These are phyloP conservation scores for Arabidopsis hybrid DNA, from an alignment of 441 rosid species.

Conservation along the genomic window DNA sequence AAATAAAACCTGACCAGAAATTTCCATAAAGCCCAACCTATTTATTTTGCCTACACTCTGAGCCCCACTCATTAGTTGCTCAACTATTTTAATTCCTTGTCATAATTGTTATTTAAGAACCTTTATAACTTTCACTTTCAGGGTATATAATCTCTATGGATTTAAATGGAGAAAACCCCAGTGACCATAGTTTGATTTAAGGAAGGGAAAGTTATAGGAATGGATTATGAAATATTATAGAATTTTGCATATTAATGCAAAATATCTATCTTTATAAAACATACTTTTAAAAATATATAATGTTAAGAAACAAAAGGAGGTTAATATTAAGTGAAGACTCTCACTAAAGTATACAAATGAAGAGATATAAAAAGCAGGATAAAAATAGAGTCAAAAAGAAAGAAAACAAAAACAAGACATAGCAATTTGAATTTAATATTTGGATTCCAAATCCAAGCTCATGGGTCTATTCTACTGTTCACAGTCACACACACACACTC, in stretches of 20 bases:
- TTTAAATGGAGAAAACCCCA: no score
- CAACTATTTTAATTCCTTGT: constrained; percentile 9
- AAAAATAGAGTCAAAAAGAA: constrained; percentile 13
- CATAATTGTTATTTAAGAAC: not conserved
- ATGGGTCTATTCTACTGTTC: constrained; percentile 36
- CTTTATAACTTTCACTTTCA: not conserved
- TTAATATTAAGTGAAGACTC: not conserved
- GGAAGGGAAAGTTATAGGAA: no score
- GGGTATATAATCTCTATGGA: no score
- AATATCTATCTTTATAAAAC: no score
- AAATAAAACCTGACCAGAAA: constrained; percentile 29
- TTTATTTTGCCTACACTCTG: constrained; percentile 24
- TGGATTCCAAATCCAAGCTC: constrained; percentile 34
- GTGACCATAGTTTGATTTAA: no score
- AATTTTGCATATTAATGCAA: no score
- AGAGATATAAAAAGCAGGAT: not conserved
- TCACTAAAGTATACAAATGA: constrained; percentile 1
- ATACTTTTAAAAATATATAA: no score
- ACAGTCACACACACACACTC: constrained; percentile 10
- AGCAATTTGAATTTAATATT: constrained; percentile 36
- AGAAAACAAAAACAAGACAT: constrained; percentile 6
- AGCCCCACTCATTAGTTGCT: constrained; percentile 22
- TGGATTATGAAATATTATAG: no score
- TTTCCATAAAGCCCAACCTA: constrained; percentile 34
- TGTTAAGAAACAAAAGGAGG: not conserved